Evolutionary conservation across 352 stramenopile species (phyloP), one percentile per base, ranked within the genome.

Genomic region (Phytophthora citrophthora): DNA sequence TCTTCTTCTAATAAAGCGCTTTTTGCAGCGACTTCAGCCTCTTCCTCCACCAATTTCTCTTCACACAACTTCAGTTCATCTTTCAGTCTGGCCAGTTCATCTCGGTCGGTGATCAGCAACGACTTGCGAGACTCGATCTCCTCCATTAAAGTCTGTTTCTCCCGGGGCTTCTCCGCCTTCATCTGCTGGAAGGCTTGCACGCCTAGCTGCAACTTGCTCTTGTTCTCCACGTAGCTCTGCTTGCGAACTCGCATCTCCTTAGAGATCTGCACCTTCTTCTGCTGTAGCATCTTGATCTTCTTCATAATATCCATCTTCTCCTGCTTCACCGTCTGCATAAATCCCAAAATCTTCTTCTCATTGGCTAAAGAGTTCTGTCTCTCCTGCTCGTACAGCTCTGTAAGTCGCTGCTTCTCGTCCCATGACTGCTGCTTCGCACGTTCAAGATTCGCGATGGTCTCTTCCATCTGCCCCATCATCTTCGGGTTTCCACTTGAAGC

Each of bases 231-330:
- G 52, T 95, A 96, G 45, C 84, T 84, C 24, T 90, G 80, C 54
- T 96, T 97, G 34, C 67, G 64, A 5, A 79, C 58, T 5, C 88
- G 84, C 52, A 97, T 74, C 27, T 88, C 74, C 58, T 94, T 95
- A 3, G 72, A 71, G 12, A 97, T 52, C 27, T 77, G 58, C n/a
- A 87, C 64, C 56, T 96, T 96, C 39, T 87, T 75, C 56, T 90
- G 79, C 47, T 97, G 88, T 15, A 97, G 71, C 36, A 59, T 64
- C 54, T 96, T 95, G 54, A 97, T 88, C 29, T 81, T 88, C 72
- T 95, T 96, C 71, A 98, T 86, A 36, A 94, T 88, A 45, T 91
- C 87, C 66, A 96, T 89, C 55, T 97, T 97, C 59, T 97, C 88
- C 51, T 97, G 83, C 65, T 95, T 94, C 38, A 96, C 85, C 1